These are phyloP conservation scores for Geosmithia flava DNA, from an alignment of 2,329 filamentous ascomycete genomes.

Conservation along the genomic window DNA sequence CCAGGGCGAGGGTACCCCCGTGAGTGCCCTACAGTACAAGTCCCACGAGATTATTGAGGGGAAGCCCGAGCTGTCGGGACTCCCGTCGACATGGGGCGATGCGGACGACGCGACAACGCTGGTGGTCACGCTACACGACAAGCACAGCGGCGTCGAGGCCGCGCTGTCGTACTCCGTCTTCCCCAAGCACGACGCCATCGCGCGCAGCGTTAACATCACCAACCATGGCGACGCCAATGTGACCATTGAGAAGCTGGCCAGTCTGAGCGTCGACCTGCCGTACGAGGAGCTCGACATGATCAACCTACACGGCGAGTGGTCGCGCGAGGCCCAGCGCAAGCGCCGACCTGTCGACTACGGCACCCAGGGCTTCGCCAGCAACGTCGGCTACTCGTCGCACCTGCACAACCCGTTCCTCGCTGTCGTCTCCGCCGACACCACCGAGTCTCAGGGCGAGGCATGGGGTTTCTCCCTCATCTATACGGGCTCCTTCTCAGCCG, in stretches of 20 bases:
- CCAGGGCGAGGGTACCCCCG: slow-evolving; percentile 44
- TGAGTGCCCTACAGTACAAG: slow-evolving; percentile 45
- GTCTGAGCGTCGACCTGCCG: slow-evolving; percentile 49
- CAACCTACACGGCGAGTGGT: slow-evolving; percentile 51
- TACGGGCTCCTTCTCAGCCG: slow-evolving; percentile 47
- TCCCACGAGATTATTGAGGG: slow-evolving; percentile 42
- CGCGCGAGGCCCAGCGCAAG: slow-evolving; percentile 41
- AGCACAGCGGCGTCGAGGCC: slow-evolving; percentile 42
- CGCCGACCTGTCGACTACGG: slow-evolving; percentile 45
- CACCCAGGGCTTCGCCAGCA: slow-evolving; percentile 45
- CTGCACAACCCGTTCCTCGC: slow-evolving; percentile 53
- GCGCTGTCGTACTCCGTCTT: slow-evolving; percentile 53
- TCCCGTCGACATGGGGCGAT: slow-evolving; percentile 47
- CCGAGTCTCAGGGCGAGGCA: slow-evolving; percentile 46
- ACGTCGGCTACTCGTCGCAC: slow-evolving; percentile 49
- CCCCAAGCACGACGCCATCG: slow-evolving; percentile 46
- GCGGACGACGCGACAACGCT: slow-evolving; percentile 46
- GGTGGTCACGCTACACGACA: slow-evolving; percentile 44
- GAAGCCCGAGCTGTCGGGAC: slow-evolving; percentile 41
- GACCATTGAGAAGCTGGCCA: slow-evolving; percentile 42
- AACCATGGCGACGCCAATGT: slow-evolving; percentile 43
- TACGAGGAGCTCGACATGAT: slow-evolving; percentile 50
- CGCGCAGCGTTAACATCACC: slow-evolving; percentile 46
- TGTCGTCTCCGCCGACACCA: slow-evolving; percentile 40
- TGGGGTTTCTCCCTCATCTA: slow-evolving; percentile 56